Conservation (phyloP, 495 filamentous ascomycete genomes). For the Parathielavia appendiculata region DNA sequence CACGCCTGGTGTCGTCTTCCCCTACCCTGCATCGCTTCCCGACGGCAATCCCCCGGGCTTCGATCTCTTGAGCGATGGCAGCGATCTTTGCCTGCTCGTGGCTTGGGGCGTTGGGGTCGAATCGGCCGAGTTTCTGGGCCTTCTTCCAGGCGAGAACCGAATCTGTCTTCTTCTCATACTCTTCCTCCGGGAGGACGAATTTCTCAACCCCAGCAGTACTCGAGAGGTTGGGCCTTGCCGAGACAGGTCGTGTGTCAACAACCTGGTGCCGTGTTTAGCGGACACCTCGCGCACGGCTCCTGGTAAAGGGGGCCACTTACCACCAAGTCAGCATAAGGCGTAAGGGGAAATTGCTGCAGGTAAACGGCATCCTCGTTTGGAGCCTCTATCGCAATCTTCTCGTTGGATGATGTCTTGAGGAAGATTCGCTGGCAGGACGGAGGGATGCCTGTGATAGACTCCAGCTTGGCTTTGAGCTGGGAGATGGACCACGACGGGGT, state of each 20-base stretch:
- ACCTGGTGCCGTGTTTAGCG: conserved; percentile 50
- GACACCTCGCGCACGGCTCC: neutral
- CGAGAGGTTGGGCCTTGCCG: conserved; percentile 67
- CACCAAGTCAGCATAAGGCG: conserved; percentile 68
- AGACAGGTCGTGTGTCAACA: conserved; percentile 67
- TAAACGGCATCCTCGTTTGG: conserved; percentile 61
- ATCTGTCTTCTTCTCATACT: conserved; percentile 78
- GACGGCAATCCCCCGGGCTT: conserved; percentile 58
- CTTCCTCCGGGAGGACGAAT: conserved; percentile 71
- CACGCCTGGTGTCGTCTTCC: conserved; percentile 65
- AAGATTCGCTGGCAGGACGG: conserved; percentile 69
- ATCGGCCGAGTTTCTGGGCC: conserved; percentile 83
- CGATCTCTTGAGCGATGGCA: conserved; percentile 60
- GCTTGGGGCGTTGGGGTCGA: conserved; percentile 76
- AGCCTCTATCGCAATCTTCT: conserved; percentile 54
- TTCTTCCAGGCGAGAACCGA: conserved; percentile 93
- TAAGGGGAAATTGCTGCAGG: conserved; percentile 58
- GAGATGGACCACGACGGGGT: conserved; percentile 88
- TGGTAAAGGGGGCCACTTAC: conserved; percentile 47
- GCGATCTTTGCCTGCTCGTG: conserved; percentile 64
- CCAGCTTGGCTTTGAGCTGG: conserved; percentile 82
- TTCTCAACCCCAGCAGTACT: conserved; percentile 78
- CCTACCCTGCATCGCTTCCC: conserved; percentile 62
- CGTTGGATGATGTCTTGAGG: conserved; percentile 53
- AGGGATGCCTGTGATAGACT: conserved; percentile 89